phyloP scores from a whole-genome alignment of 495 filamentous ascomycete genomes.

The Daldinia decipiens region DNA sequence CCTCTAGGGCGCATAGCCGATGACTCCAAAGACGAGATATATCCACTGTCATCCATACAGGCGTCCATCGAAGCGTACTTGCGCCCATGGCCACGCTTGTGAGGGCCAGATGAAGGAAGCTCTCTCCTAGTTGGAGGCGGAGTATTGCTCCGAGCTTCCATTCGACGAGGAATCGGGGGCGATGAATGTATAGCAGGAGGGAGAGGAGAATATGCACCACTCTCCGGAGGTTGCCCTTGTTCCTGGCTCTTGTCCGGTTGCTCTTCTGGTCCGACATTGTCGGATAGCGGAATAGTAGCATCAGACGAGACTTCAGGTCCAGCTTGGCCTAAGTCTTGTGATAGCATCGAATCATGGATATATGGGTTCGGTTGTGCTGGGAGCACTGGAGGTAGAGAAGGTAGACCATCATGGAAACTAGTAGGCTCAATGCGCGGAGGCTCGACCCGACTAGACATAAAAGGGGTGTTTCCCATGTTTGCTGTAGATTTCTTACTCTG shows the following conservation, averaged over 20 bases:
- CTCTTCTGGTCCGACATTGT: constrained; percentile 74
- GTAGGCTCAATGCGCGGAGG: constrained; percentile 47
- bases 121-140: constrained; percentile 76
- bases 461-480: constrained; percentile 57
- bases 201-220: constrained; percentile 68
- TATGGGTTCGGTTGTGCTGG: constrained; percentile 33
- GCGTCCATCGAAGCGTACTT: constrained; percentile 81
- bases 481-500: constrained; percentile 60
- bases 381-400: constrained; percentile 50
- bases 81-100: constrained; percentile 71
- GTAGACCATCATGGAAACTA: constrained; percentile 46
- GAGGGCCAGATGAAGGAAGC: constrained; percentile 64
- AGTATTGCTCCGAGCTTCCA: constrained; percentile 72
- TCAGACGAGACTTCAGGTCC: constrained; percentile 83
- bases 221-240: constrained; percentile 64
- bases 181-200: constrained; percentile 76
- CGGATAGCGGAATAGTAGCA: constrained; percentile 91
- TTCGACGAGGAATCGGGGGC: constrained; percentile 78
- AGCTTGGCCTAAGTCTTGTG: constrained; percentile 43
- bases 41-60: constrained; percentile 94
- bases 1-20: constrained; percentile 79
- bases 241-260: constrained; percentile 59
- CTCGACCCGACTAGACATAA: constrained; percentile 59
- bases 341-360: constrained; percentile 19
- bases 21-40: constrained; percentile 97